phyloP scores from a whole-genome alignment of 2,329 filamentous ascomycete species.

The Chaetomiaceae sp. region DNA sequence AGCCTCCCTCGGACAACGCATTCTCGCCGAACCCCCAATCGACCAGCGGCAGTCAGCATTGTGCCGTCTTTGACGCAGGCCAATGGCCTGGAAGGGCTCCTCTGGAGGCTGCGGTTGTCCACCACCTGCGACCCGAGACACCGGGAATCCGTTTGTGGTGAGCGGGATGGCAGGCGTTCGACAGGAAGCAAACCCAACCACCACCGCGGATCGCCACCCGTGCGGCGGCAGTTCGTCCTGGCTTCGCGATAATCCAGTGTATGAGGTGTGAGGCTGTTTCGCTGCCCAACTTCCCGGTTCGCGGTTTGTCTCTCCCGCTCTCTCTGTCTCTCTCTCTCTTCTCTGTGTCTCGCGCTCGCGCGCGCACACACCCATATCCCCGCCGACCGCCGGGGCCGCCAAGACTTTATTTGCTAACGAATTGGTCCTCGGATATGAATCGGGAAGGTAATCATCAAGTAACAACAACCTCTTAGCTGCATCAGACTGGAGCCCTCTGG shows the following conservation, averaged over 20 bases:
- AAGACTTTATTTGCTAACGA: conserved; percentile 17
- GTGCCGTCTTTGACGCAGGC: neutral
- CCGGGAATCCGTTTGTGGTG: neutral
- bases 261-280: no score
- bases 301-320: no score
- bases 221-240: conserved; percentile 3
- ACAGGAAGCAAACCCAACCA: conserved; percentile 6
- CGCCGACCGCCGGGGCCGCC: conserved; percentile 14
- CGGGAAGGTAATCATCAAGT: conserved; percentile 27
- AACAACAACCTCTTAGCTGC: conserved; percentile 28
- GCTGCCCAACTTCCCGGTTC: no score
- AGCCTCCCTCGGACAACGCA: neutral
- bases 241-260: neutral
- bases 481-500: conserved; percentile 21
- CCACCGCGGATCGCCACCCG: conserved; percentile 5
- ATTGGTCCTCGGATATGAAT: conserved; percentile 17
- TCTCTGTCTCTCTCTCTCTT: no score
- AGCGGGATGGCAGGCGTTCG: neutral
- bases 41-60: neutral
- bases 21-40: conserved; percentile 1
- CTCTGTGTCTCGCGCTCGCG: no score
- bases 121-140: neutral
- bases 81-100: neutral
- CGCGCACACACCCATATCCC: no score
- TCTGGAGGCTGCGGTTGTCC: neutral